These are phyloP conservation scores for Talaromyces adpressus DNA, from an alignment of 495 filamentous ascomycete genomes.

Conservation along the genomic window DNA sequence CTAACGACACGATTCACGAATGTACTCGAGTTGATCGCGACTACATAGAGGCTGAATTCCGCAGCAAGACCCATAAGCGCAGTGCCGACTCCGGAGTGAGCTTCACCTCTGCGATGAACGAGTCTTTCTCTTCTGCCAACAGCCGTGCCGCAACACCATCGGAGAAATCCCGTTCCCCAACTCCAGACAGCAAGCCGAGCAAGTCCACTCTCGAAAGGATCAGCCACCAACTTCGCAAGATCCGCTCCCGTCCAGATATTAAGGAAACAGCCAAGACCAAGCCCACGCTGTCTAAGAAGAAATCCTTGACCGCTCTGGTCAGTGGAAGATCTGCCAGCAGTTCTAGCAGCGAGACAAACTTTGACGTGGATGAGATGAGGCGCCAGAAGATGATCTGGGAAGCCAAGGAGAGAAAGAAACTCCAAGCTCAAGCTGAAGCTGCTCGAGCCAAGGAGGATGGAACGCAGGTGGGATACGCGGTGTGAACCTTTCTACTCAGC, in stretches of 20 bases:
- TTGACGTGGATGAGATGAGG: constrained; percentile 44
- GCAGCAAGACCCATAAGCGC: constrained; percentile 31
- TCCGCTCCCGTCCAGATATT: constrained; percentile 25
- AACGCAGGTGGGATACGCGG: not conserved
- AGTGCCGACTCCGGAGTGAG: constrained; percentile 62
- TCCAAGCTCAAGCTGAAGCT: not conserved
- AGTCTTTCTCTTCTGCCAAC: constrained; percentile 24
- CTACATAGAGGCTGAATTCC: constrained; percentile 28
- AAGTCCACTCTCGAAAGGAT: constrained; percentile 50
- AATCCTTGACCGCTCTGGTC: constrained; percentile 33
- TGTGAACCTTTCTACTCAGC: not conserved
- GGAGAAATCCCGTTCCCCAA: constrained; percentile 41
- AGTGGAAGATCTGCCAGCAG: constrained; percentile 18
- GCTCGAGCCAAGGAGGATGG: not conserved
- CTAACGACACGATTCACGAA: constrained; percentile 56
- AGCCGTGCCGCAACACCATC: constrained; percentile 20
- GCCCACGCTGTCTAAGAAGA: constrained; percentile 32
- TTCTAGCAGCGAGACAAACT: constrained; percentile 25
- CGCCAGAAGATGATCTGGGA: constrained; percentile 43
- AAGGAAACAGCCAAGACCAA: constrained; percentile 22
- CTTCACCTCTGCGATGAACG: constrained; percentile 34
- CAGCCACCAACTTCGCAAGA: constrained; percentile 47
- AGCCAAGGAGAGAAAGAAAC: constrained; percentile 35
- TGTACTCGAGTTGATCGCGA: constrained; percentile 45
- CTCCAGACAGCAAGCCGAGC: constrained; percentile 14